Base-by-base conservation (phyloP, 495 filamentous ascomycete species). In the Podospora pseudoanserina region DNA sequence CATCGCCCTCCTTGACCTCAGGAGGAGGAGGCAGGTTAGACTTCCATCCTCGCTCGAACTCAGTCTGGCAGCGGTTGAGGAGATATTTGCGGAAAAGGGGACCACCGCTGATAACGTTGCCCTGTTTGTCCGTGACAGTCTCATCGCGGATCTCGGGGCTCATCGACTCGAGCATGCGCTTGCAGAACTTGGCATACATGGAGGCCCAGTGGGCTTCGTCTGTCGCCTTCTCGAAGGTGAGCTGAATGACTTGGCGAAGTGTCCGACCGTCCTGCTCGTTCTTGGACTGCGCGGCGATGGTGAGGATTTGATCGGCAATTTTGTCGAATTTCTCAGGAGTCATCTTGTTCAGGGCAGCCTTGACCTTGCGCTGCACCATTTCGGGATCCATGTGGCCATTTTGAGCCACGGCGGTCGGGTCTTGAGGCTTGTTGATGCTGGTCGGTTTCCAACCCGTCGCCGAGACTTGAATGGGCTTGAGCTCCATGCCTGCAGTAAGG, bases 11-110 rank as follows among this genome's bases (percentile, higher is more conserved):
- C 32, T 92, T 88, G 78, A 91, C 90, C 44, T 89, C 84, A 18
- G 93, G 61, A 13, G 30, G 28, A 34, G 61, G 32, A 18, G 61
- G 92, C 20, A 97, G 83, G 73, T 96, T 90, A 70, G 93, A 78
- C 83, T 97, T 96, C 95, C 95, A 99, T 66, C 95, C 95, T 71
- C 94, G 92, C 82, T 99, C 95, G 79, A 99, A 99, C 76, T 99
- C 95, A 71, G 97, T 93, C 78, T 99, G 95, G 80, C 95, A 99
- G 72, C 96, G 88, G 85, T 97, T 98, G 75, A 99, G 91, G 23
- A 99, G 86, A 76, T 99, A 99, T 78, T 98, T 99, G 68, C 95
- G 88, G 91, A 99, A 99, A 34, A 99, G 83, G 65, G 89, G 91
- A 68, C 95, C 95, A 72, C 95, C 95, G 69, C 89, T 90, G 67